A percentile compares a stretch with the other conserved stretches of the same genome.
phyloP scores from a whole-genome alignment of 805 yeast species.

The Nakazawaea molendinolei region DNA sequence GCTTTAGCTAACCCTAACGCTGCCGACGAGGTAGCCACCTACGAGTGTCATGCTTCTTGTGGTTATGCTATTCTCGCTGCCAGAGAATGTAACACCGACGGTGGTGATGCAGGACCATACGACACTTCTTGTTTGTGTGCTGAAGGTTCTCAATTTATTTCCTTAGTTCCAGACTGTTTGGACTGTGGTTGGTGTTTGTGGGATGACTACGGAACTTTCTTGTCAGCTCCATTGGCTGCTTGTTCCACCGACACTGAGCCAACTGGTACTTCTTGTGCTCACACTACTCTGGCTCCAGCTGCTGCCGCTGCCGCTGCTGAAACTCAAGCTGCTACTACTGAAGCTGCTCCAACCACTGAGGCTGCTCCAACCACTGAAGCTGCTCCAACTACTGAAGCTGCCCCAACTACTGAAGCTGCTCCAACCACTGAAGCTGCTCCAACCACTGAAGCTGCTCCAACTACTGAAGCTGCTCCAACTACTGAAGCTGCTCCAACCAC shows the following conservation, averaged over 20 bases:
- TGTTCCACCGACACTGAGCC: constrained; percentile 28
- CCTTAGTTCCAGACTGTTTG: constrained; percentile 26
- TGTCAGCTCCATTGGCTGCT: constrained; percentile 24
- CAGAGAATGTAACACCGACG: constrained; percentile 19
- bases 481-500: constrained; percentile 12
- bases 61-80: constrained; percentile 27
- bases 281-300: constrained; percentile 12
- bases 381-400: constrained; percentile 12
- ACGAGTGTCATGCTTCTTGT: constrained; percentile 29
- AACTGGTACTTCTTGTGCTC: constrained; percentile 25
- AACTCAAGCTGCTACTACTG: constrained; percentile 11
- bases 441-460: constrained; percentile 9
- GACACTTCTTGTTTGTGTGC: constrained; percentile 27
- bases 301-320: constrained; percentile 14
- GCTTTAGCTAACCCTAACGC: constrained; percentile 24
- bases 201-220: constrained; percentile 27
- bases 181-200: constrained; percentile 36
- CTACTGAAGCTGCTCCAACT: constrained; percentile 12
- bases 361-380: constrained; percentile 13
- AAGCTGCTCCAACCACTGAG: constrained; percentile 13
- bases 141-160: constrained; percentile 20
- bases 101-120: constrained; percentile 23
- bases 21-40: constrained; percentile 22
- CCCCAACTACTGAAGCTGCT: constrained; percentile 19
- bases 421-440: constrained; percentile 22